Percentiles rank a stretch among this genome's conserved stretches.
Conservation (phyloP, 2,329 filamentous ascomycete species). For the Ambrosiella xylebori region DNA sequence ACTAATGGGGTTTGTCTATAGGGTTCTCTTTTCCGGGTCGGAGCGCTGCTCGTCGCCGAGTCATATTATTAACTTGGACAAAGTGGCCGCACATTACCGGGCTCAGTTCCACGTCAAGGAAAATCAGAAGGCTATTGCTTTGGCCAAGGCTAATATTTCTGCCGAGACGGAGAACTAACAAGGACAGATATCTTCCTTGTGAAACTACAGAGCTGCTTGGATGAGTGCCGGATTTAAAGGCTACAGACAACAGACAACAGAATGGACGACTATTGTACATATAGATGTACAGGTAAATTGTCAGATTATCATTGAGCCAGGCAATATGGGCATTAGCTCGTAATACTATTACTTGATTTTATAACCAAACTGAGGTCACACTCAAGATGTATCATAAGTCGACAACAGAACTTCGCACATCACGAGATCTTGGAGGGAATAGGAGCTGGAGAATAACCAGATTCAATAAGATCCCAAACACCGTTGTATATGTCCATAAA, state of each 20-base stretch:
- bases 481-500: slow-evolving; percentile 6
- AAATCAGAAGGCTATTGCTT: slow-evolving; percentile 34
- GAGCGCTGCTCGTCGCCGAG: slow-evolving; percentile 16
- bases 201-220: too few species aligned
- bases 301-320: too few species aligned
- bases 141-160: slow-evolving; percentile 22
- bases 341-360: neutral
- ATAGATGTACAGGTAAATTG: neutral
- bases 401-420: neutral
- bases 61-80: slow-evolving; percentile 29
- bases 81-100: slow-evolving; percentile 40
- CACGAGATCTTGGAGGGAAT: neutral
- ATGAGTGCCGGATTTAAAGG: neutral
- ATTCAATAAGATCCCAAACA: slow-evolving; percentile 6
- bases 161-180: neutral
- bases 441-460: neutral
- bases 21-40: slow-evolving; percentile 39
- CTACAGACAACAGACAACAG: neutral
- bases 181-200: too few species aligned
- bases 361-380: neutral
- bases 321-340: too few species aligned
- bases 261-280: neutral
- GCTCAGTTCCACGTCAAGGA: slow-evolving; percentile 37
- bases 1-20: slow-evolving; percentile 28
- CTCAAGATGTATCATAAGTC: neutral